Percentiles rank a stretch among this genome's conserved stretches.
These are phyloP conservation scores for Annulohypoxylon stygium DNA, from an alignment of 495 filamentous ascomycete genomes.

Conservation along the genomic window DNA sequence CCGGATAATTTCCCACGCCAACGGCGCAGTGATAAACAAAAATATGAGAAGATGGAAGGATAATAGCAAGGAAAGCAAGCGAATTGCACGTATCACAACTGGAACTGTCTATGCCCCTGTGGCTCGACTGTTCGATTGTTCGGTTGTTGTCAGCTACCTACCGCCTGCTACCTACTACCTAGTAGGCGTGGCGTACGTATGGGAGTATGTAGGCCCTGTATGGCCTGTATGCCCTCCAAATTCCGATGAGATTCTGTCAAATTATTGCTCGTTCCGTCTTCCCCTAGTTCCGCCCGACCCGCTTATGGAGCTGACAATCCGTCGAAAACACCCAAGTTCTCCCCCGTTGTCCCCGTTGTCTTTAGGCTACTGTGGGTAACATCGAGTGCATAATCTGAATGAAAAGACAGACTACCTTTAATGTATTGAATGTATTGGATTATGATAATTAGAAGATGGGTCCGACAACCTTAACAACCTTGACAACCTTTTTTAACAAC, in stretches of 20 bases:
- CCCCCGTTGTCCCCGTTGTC: slow-evolving; percentile 33
- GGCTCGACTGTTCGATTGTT: slow-evolving; percentile 41
- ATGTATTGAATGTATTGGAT: slow-evolving; percentile 25
- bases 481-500: background rate
- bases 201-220: background rate
- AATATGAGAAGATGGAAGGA: background rate
- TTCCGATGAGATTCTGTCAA: slow-evolving; percentile 38
- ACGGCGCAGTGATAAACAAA: slow-evolving; percentile 9
- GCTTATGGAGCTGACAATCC: slow-evolving; percentile 46
- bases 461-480: background rate
- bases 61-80: slow-evolving; percentile 13
- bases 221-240: slow-evolving; percentile 24
- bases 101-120: slow-evolving; percentile 38
- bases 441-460: slow-evolving; percentile 25
- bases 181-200: slow-evolving; percentile 35
- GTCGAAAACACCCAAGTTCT: slow-evolving; percentile 24
- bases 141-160: slow-evolving; percentile 19
- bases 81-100: slow-evolving; percentile 19
- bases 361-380: slow-evolving; percentile 43
- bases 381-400: slow-evolving; percentile 35
- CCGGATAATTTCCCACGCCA: slow-evolving; percentile 12
- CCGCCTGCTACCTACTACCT: background rate
- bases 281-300: slow-evolving; percentile 48
- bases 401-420: slow-evolving; percentile 18
- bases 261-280: slow-evolving; percentile 49